Evolutionary conservation across 768 basidiomycete genomes (phyloP).

Genomic region (Daedaleopsis nitida): DNA sequence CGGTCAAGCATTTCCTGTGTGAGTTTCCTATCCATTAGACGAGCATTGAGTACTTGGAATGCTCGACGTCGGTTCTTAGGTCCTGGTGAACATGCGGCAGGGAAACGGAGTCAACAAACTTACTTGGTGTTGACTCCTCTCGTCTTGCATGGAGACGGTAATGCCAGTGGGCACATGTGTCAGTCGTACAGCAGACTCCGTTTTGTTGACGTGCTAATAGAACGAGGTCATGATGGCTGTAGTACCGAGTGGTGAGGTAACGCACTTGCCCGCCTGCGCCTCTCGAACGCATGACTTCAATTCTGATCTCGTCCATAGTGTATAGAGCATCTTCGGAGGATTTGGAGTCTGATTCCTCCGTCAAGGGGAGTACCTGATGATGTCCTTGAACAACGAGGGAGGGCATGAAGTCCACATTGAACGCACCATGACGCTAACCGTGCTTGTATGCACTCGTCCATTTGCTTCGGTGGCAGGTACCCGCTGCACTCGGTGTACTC

Average conservation of each 20-base stretch:
- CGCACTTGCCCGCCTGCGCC: conserved; percentile 94
- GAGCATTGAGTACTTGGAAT: conserved; percentile 84
- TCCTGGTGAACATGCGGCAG: background rate
- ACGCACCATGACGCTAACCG: conserved; percentile 82
- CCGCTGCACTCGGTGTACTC: conserved; percentile 93
- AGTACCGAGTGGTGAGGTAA: background rate
- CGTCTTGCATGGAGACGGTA: conserved; percentile 97
- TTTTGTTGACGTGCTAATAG: conserved; percentile 92
- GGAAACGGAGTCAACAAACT: conserved; percentile 14
- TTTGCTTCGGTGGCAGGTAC: conserved; percentile 89
- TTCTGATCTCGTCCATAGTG: conserved; percentile 79
- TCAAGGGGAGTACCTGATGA: conserved; percentile 75
- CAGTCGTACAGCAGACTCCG: conserved; percentile 94
- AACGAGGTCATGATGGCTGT: background rate
- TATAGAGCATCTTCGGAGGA: conserved; percentile 61
- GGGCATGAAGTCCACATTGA: background rate
- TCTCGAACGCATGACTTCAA: conserved; percentile 95
- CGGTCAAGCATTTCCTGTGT: conserved; percentile 68
- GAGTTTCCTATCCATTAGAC: conserved; percentile 82
- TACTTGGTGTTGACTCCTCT: conserved; percentile 93
- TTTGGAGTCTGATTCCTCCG: conserved; percentile 59
- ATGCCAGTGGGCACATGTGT: conserved; percentile 93
- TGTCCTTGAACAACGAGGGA: background rate
- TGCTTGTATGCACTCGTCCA: conserved; percentile 91
- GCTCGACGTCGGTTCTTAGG: conserved; percentile 88